Evolutionary conservation across 192 early-diverging fungal genomes (phyloP).

Genomic region (Podila clonocystis): DNA sequence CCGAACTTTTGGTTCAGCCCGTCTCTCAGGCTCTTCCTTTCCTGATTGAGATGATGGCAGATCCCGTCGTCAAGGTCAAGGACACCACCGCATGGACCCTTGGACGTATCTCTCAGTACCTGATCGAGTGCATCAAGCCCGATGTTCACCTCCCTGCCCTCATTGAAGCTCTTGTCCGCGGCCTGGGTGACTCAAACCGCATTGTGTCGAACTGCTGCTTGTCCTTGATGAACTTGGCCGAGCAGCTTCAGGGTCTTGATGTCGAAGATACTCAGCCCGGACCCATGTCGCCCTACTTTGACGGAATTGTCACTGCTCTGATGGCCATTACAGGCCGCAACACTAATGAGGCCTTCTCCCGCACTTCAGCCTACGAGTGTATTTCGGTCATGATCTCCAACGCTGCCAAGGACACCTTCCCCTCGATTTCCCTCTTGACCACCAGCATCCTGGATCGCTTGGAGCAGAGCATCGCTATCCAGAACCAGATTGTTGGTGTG

Average conservation of each 20-base stretch:
- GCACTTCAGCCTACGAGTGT: constrained; percentile 94
- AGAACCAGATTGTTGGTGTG: constrained; percentile 79
- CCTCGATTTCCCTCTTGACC: constrained; percentile 79
- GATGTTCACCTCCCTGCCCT: constrained; percentile 77
- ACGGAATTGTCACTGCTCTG: constrained; percentile 80
- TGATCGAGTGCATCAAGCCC: constrained; percentile 79
- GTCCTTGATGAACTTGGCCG: constrained; percentile 92
- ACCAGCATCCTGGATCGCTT: constrained; percentile 82
- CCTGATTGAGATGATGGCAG: constrained; percentile 89
- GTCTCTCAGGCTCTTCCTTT: constrained; percentile 89
- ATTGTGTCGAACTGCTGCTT: constrained; percentile 97
- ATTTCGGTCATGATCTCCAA: constrained; percentile 83
- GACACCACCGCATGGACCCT: constrained; percentile 99
- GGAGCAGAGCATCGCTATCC: constrained; percentile 73
- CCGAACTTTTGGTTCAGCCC: constrained; percentile 68
- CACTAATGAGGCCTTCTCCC: constrained; percentile 86
- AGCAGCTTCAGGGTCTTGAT: constrained; percentile 74
- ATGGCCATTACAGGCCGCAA: constrained; percentile 78
- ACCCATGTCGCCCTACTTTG: constrained; percentile 86
- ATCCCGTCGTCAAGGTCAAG: constrained; percentile 89
- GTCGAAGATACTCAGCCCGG: constrained; percentile 70
- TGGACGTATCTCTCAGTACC: constrained; percentile 90
- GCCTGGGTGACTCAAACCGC: constrained; percentile 86
- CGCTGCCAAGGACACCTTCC: constrained; percentile 80
- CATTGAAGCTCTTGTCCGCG: constrained; percentile 80